Conservation (phyloP, 495 filamentous ascomycete species). For the Rhypophila decipiens region DNA sequence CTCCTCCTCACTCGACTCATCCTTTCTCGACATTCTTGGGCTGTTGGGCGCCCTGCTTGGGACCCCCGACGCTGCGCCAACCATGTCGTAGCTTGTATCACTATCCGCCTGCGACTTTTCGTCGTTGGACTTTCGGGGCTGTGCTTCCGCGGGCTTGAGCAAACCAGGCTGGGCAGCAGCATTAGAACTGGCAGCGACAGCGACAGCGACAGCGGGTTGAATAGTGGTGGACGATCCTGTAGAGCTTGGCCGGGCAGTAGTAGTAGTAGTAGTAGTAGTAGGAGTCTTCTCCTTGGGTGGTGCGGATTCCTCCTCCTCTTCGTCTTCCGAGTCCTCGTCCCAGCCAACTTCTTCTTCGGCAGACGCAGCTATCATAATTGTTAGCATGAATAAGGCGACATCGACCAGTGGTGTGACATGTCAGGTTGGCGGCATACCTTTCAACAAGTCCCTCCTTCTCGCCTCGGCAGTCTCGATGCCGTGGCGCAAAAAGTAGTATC, state of each 20-base stretch:
- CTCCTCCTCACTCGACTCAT: slow-evolving; percentile 35
- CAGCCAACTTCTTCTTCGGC: slow-evolving; percentile 75
- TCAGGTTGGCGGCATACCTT: too few relatives aligned
- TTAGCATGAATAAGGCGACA: too few relatives aligned
- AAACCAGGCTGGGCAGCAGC: slow-evolving; percentile 9
- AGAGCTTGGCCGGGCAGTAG: slow-evolving; percentile 34
- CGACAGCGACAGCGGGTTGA: slow-evolving; percentile 30
- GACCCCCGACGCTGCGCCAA: slow-evolving; percentile 66
- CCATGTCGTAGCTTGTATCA: slow-evolving; percentile 89
- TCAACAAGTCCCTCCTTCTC: slow-evolving; percentile 80
- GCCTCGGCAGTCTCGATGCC: slow-evolving; percentile 95
- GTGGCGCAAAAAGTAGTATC: slow-evolving; percentile 92
- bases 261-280: slow-evolving; percentile 11
- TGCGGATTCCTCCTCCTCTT: slow-evolving; percentile 7
- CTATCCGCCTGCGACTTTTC: slow-evolving; percentile 79
- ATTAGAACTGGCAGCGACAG: too few relatives aligned
- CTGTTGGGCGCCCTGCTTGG: slow-evolving; percentile 68
- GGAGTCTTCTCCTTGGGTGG: slow-evolving; percentile 19
- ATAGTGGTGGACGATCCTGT: slow-evolving; percentile 48
- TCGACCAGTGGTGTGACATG: too few relatives aligned
- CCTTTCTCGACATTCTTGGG: slow-evolving; percentile 56
- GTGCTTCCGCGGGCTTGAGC: slow-evolving; percentile 55
- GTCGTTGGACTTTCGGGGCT: slow-evolving; percentile 77
- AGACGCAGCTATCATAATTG: slow-evolving; percentile 46
- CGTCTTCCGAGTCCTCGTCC: slow-evolving; percentile 55